Conservation (phyloP, 148 eudicot genomes). For the Linanthus parryae region DNA sequence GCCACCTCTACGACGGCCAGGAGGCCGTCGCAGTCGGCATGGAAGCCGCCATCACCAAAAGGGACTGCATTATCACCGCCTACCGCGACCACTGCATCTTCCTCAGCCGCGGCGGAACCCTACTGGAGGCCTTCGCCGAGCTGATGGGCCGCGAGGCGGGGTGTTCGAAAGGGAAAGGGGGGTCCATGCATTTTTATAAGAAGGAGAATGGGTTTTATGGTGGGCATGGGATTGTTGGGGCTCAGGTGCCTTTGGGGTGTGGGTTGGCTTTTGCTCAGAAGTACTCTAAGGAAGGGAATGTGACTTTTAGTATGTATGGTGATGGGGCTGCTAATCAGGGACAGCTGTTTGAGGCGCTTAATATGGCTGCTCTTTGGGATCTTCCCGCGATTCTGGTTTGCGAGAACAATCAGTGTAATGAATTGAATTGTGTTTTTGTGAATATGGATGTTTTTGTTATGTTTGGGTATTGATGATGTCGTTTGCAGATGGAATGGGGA, state of each 20-base stretch:
- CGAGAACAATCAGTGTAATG: constrained; percentile 92
- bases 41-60: constrained; percentile 81
- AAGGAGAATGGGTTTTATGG: constrained; percentile 78
- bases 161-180: constrained; percentile 94
- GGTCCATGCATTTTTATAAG: constrained; percentile 94
- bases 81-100: constrained; percentile 84
- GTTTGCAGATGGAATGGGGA: constrained; percentile 94
- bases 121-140: constrained; percentile 52
- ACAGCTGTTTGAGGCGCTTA: constrained; percentile 89
- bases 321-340: constrained; percentile 99
- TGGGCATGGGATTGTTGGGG: constrained; percentile 97
- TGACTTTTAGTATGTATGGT: constrained; percentile 72
- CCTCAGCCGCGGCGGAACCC: constrained; percentile 73
- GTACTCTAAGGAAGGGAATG: constrained; percentile 72
- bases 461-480: not conserved
- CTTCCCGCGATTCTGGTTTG: constrained; percentile 90
- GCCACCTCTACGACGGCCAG: constrained; percentile 94
- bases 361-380: constrained; percentile 97
- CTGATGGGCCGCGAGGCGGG: constrained; percentile 75
- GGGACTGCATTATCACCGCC: constrained; percentile 72
- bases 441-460: not conserved
- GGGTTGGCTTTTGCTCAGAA: constrained; percentile 95
- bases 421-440: too few species aligned
- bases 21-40: constrained; percentile 90
- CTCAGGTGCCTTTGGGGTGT: constrained; percentile 78